Percentiles rank a stretch among this genome's conserved stretches.
These are phyloP conservation scores for Closterium sp. DNA, from an alignment of 139 green algal species.

Conservation along the genomic window DNA sequence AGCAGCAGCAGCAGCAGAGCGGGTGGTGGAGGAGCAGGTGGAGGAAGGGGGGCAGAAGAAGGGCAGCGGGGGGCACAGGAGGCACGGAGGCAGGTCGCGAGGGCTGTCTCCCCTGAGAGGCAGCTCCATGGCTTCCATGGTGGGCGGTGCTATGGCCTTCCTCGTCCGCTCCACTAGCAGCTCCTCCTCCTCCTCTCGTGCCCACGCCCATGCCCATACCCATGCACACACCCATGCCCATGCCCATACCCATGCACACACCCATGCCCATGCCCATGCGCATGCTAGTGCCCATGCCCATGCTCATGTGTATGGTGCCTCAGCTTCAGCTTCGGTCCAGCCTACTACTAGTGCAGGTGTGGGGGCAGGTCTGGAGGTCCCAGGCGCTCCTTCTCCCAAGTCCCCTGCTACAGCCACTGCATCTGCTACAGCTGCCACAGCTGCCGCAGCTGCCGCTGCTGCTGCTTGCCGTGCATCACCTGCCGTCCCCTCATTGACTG, in stretches of 20 bases:
- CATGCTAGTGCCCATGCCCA: neutral
- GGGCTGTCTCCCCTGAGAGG: neutral
- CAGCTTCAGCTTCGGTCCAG: too few species aligned
- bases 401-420: neutral
- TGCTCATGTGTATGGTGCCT: neutral
- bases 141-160: neutral
- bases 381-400: neutral
- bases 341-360: too few species aligned
- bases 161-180: neutral
- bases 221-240: neutral
- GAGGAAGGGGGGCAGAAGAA: neutral
- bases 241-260: neutral
- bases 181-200: neutral
- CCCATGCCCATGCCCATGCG: neutral
- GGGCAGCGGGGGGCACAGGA: neutral
- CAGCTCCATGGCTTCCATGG: neutral
- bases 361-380: too few species aligned
- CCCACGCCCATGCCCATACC: neutral
- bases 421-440: neutral
- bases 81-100: neutral
- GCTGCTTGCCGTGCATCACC: neutral
- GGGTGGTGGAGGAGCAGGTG: neutral
- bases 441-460: neutral
- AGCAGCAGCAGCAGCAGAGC: neutral
- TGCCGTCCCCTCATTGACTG: neutral